Percentiles rank a stretch among this genome's conserved stretches.
phyloP scores from a whole-genome alignment of 2,329 filamentous ascomycete genomes.

The Pestalotiopsis sp. region DNA sequence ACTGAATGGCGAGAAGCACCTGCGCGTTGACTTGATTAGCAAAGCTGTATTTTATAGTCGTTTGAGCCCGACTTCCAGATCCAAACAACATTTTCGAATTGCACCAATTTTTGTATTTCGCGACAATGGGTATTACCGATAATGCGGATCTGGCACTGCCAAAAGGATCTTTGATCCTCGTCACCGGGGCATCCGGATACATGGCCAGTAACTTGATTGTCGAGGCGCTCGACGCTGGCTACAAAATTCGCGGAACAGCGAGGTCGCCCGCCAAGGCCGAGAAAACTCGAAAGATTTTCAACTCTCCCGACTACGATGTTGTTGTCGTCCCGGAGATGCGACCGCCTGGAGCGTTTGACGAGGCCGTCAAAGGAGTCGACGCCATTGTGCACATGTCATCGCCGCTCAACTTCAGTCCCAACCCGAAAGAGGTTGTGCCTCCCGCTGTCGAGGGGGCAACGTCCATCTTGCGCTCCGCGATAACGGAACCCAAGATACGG shows the following conservation, averaged over 20 bases:
- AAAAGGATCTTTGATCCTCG: constrained; percentile 4
- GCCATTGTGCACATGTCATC: constrained; percentile 49
- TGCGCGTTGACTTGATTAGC: too few relatives aligned
- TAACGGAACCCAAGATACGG: constrained; percentile 40
- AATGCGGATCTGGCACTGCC: neutral
- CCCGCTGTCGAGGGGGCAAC: constrained; percentile 36
- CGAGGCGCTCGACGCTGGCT: constrained; percentile 1
- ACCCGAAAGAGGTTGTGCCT: constrained; percentile 46
- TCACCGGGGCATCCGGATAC: neutral
- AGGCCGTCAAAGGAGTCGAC: constrained; percentile 40
- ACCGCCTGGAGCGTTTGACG: constrained; percentile 38
- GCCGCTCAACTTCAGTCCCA: constrained; percentile 37
- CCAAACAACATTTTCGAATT: too few relatives aligned
- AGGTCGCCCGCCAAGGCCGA: constrained; percentile 8
- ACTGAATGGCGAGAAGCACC: too few relatives aligned
- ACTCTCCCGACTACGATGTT: neutral
- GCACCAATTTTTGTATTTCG: too few relatives aligned
- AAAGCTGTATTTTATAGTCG: too few relatives aligned
- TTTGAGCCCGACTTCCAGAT: too few relatives aligned
- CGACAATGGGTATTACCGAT: neutral
- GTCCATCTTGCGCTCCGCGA: constrained; percentile 42
- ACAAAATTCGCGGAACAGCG: constrained; percentile 1
- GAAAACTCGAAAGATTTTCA: constrained; percentile 7
- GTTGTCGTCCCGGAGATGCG: constrained; percentile 38
- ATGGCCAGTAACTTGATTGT: neutral